These are phyloP conservation scores for Hypomyces perniciosus DNA, from an alignment of 2,329 filamentous ascomycete species.

Conservation along the genomic window DNA sequence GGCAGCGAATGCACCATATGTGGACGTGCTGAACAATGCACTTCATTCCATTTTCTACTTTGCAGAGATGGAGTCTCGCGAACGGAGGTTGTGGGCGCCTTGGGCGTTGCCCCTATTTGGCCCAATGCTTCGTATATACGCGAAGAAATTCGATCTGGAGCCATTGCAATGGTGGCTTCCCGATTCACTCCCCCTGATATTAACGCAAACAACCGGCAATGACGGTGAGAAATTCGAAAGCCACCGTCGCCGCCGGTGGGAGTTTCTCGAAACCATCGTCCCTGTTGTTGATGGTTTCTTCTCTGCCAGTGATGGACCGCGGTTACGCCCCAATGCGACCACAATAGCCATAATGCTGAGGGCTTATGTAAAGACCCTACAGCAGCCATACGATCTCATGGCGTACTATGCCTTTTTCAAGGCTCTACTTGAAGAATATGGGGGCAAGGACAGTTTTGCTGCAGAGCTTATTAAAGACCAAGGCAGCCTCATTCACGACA, in stretches of 20 bases:
- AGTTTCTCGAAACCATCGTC: slow-evolving; percentile 26
- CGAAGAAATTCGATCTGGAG: slow-evolving; percentile 40
- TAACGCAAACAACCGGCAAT: slow-evolving; percentile 18
- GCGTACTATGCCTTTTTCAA: slow-evolving; percentile 44
- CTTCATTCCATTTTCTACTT: slow-evolving; percentile 46
- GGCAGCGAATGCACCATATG: slow-evolving; percentile 42
- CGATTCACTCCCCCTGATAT: slow-evolving; percentile 28
- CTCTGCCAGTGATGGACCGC: slow-evolving; percentile 15
- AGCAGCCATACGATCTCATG: slow-evolving; percentile 34
- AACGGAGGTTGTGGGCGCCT: slow-evolving; percentile 24
- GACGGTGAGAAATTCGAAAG: slow-evolving; percentile 19
- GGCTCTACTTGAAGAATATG: slow-evolving; percentile 31
- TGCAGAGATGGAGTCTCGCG: slow-evolving; percentile 33
- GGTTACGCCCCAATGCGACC: slow-evolving; percentile 30
- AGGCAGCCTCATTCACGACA: slow-evolving; percentile 43
- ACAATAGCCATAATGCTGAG: slow-evolving; percentile 43
- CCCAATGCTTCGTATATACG: slow-evolving; percentile 44
- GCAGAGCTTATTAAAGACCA: slow-evolving; percentile 32
- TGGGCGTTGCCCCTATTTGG: slow-evolving; percentile 36
- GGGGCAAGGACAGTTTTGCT: slow-evolving; percentile 29
- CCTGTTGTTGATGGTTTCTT: slow-evolving; percentile 29
- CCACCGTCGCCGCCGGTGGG: slow-evolving; percentile 21
- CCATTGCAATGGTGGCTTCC: slow-evolving; percentile 38
- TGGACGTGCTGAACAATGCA: slow-evolving; percentile 30
- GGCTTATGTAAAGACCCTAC: slow-evolving; percentile 38